These are phyloP conservation scores for Boletus albobrunnescens DNA, from an alignment of 1,284 basidiomycete species.

Conservation along the genomic window DNA sequence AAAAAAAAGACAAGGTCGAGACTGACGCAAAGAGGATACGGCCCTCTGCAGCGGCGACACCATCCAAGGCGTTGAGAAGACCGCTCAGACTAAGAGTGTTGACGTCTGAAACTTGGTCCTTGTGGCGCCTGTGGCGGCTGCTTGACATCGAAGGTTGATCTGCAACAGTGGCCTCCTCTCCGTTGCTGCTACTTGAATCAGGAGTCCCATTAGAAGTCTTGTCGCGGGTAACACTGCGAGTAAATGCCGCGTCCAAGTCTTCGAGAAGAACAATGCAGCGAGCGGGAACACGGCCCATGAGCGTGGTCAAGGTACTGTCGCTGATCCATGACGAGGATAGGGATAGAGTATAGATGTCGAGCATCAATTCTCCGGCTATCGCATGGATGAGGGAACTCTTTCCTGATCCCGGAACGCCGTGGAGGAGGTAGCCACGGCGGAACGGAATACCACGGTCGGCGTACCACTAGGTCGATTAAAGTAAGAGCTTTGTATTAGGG, in stretches of 20 bases:
- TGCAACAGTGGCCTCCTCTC: constrained; percentile 33
- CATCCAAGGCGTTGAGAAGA: constrained; percentile 78
- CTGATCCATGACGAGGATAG: constrained; percentile 76
- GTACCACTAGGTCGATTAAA: constrained; percentile 47
- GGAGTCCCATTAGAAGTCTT: constrained; percentile 45
- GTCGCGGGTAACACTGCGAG: constrained; percentile 62
- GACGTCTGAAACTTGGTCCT: constrained; percentile 65
- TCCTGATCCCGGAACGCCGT: constrained; percentile 78
- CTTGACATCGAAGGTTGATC: constrained; percentile 32
- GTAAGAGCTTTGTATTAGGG: background rate
- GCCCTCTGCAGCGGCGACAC: constrained; percentile 82
- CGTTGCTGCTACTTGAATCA: constrained; percentile 38
- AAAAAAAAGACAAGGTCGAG: background rate
- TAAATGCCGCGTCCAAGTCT: constrained; percentile 81
- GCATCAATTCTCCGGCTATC: constrained; percentile 74
- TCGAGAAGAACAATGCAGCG: constrained; percentile 82
- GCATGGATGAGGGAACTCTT: constrained; percentile 82
- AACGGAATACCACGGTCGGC: constrained; percentile 74
- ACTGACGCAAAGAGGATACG: constrained; percentile 78
- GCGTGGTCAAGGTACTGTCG: constrained; percentile 68
- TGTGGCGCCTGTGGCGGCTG: constrained; percentile 45
- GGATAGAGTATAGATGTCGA: constrained; percentile 77
- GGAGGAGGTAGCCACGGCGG: constrained; percentile 78
- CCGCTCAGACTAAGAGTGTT: constrained; percentile 79
- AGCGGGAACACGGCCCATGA: constrained; percentile 78